Conservation (phyloP, 768 basidiomycete species). For the Lepiota brunneoincarnata region DNA sequence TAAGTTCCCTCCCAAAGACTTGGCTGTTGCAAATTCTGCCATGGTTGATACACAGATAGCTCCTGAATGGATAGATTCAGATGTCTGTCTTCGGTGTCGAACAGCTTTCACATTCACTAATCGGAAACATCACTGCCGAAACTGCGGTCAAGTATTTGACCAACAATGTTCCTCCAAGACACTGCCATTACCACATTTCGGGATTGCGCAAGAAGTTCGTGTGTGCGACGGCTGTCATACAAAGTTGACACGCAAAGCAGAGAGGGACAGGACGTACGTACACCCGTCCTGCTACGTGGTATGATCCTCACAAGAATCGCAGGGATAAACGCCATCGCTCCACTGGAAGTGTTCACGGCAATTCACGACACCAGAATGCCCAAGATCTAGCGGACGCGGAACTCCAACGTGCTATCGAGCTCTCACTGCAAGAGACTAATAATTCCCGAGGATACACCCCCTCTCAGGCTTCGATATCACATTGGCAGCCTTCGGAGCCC, state of each 20-base stretch:
- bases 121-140: conserved; percentile 96
- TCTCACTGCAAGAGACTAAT: conserved; percentile 80
- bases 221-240: conserved; percentile 89
- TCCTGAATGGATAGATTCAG: conserved; percentile 97
- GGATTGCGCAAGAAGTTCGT: conserved; percentile 87
- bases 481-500: conserved; percentile 66
- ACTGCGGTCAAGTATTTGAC: conserved; percentile 97
- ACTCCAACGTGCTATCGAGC: conserved; percentile 88
- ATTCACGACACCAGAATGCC: conserved; percentile 47
- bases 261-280: conserved; percentile 44
- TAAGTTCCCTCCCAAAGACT: conserved; percentile 81
- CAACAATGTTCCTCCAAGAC: conserved; percentile 86
- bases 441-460: conserved; percentile 68
- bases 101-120: conserved; percentile 92
- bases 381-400: conserved; percentile 80
- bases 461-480: conserved; percentile 49
- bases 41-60: conserved; percentile 92
- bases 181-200: conserved; percentile 87
- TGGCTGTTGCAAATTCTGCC: conserved; percentile 63
- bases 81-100: conserved; percentile 90
- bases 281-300: neutral
- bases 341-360: conserved; percentile 50
- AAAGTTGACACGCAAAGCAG: conserved; percentile 70
- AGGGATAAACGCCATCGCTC: conserved; percentile 52
- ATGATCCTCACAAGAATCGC: conserved; percentile 10